phyloP scores from a whole-genome alignment of 2,329 filamentous ascomycete genomes.

The Periconia macrospinosa region DNA sequence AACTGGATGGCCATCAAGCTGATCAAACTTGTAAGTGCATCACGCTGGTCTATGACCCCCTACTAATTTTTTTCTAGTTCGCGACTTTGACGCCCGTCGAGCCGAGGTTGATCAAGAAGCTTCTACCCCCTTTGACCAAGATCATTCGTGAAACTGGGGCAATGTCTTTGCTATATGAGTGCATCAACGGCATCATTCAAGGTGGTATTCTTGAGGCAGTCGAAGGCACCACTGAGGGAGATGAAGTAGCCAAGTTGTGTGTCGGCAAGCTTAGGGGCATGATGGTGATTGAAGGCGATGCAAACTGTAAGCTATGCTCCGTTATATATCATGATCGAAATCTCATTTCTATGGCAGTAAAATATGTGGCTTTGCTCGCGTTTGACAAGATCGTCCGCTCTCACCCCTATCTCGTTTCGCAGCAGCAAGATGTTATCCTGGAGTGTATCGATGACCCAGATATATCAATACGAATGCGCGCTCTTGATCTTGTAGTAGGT shows the following conservation, averaged over 20 bases:
- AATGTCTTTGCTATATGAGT: constrained; percentile 98
- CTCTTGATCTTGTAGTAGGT: constrained; percentile 85
- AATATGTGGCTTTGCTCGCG: constrained; percentile 93
- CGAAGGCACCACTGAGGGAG: constrained; percentile 77
- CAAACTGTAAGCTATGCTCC: constrained; percentile 69
- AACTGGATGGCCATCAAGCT: constrained; percentile 99
- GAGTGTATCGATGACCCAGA: constrained; percentile 95
- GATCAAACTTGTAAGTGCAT: constrained; percentile 78
- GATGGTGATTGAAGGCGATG: constrained; percentile 90
- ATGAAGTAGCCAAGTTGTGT: constrained; percentile 90
- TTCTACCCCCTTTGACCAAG: constrained; percentile 85
- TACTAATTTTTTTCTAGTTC: constrained; percentile 62
- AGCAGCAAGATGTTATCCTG: constrained; percentile 95
- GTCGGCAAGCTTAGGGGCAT: constrained; percentile 92
- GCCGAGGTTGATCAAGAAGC: constrained; percentile 85
- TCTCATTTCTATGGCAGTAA: constrained; percentile 62
- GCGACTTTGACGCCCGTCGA: constrained; percentile 91
- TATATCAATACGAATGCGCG: constrained; percentile 92
- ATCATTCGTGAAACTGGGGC: constrained; percentile 93
- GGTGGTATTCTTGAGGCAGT: constrained; percentile 87
- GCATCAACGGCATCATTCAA: constrained; percentile 97
- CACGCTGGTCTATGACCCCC: no score
- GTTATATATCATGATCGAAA: constrained; percentile 12
- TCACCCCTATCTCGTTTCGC: constrained; percentile 82
- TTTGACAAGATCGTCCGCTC: constrained; percentile 93